phyloP scores from a whole-genome alignment of 2,329 filamentous ascomycete genomes.

The Xylariomycetidae sp. region DNA sequence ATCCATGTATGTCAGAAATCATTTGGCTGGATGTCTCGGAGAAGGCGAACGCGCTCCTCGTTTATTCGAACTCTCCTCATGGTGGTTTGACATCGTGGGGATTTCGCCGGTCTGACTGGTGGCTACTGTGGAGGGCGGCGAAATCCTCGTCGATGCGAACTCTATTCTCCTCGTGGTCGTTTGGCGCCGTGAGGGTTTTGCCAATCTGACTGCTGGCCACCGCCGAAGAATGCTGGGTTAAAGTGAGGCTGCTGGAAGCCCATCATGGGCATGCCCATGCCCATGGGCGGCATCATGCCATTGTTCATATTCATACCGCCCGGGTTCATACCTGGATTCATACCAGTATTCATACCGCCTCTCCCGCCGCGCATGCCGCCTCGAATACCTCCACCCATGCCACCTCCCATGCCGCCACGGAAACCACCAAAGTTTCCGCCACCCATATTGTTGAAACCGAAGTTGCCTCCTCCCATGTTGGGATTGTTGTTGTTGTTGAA shows the following conservation, averaged over 20 bases:
- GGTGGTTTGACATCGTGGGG: too few relatives aligned
- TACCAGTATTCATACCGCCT: constrained; percentile 17
- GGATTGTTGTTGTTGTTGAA: too few relatives aligned
- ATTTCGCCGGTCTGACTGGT: too few relatives aligned
- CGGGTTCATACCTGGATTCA: constrained; percentile 24
- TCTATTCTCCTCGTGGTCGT: constrained; percentile 26
- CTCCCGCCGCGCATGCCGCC: constrained; percentile 27
- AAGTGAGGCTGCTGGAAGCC: constrained; percentile 28
- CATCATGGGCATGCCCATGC: constrained; percentile 29
- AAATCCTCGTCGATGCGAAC: too few relatives aligned
- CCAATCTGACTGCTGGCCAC: constrained; percentile 28
- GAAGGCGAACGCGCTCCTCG: too few relatives aligned
- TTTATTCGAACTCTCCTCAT: too few relatives aligned
- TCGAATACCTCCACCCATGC: constrained; percentile 26
- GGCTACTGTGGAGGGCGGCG: too few relatives aligned
- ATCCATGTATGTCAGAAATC: too few relatives aligned
- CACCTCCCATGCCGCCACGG: constrained; percentile 27
- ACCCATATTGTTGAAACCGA: constrained; percentile 23
- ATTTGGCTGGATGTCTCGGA: too few relatives aligned
- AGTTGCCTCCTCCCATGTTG: constrained; percentile 26
- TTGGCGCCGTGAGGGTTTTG: constrained; percentile 31
- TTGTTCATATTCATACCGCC: constrained; percentile 20
- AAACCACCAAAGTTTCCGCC: constrained; percentile 26
- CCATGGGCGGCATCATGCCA: constrained; percentile 26
- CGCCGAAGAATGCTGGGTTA: constrained; percentile 28